These are phyloP conservation scores for Hysterangium stoloniferum DNA, from an alignment of 768 basidiomycete species.

Conservation along the genomic window DNA sequence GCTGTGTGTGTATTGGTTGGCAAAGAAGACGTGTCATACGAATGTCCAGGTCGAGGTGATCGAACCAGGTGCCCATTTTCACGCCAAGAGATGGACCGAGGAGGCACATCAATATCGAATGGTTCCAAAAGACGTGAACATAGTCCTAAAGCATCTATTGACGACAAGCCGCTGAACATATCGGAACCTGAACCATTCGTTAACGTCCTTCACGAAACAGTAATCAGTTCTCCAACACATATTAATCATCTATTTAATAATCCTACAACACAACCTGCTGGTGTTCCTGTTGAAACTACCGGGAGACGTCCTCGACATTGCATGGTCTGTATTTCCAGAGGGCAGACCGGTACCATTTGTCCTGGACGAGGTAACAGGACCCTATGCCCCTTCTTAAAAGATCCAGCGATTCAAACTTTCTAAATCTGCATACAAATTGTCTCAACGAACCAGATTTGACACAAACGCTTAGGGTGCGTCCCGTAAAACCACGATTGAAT, in stretches of 20 bases:
- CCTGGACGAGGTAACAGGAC: slow-evolving; percentile 8
- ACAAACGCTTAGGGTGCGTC: too few relatives aligned
- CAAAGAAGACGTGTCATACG: slow-evolving; percentile 1
- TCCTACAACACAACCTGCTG: background rate
- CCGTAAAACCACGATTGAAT: too few relatives aligned
- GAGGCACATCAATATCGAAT: background rate
- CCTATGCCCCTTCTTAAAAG: background rate
- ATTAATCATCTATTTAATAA: background rate
- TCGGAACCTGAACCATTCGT: background rate
- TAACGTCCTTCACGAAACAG: background rate
- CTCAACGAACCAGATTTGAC: too few relatives aligned
- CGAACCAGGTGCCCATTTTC: slow-evolving; percentile 6
- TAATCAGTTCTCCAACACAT: background rate
- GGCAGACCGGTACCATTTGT: slow-evolving; percentile 1
- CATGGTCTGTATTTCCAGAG: slow-evolving; percentile 9
- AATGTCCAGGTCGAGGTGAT: slow-evolving; percentile 9
- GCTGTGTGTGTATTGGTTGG: slow-evolving; percentile 4
- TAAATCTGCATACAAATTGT: too few relatives aligned
- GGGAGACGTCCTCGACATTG: slow-evolving; percentile 5
- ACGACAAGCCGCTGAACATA: background rate
- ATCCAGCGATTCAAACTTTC: too few relatives aligned
- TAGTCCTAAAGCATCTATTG: background rate
- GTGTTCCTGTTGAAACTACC: background rate
- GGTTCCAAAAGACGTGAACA: background rate
- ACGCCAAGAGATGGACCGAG: background rate